These are phyloP conservation scores for Pseudocercospora fijiensis DNA, from an alignment of 2,329 filamentous ascomycete genomes.

Conservation along the genomic window DNA sequence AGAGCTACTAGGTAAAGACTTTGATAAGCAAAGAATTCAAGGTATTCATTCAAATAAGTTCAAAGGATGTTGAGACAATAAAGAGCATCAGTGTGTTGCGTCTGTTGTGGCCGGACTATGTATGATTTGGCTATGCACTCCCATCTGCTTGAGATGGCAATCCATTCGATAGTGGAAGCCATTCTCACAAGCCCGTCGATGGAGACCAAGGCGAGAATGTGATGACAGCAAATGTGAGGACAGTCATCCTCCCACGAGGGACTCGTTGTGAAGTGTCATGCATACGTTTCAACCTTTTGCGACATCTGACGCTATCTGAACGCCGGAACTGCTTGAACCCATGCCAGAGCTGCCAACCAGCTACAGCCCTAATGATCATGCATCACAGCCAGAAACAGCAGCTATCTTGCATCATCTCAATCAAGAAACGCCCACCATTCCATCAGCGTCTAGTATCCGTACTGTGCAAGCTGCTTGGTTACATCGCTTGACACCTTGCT, in stretches of 20 bases:
- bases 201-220: neutral
- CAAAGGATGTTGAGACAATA: neutral
- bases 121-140: neutral
- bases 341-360: slow-evolving; percentile 16
- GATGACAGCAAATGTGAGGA: neutral
- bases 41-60: no score
- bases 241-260: neutral
- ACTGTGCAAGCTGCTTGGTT: slow-evolving; percentile 81
- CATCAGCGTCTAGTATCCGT: slow-evolving; percentile 72
- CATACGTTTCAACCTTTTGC: slow-evolving; percentile 19
- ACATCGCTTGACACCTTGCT: slow-evolving; percentile 86
- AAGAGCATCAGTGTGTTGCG: neutral
- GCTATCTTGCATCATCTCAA: slow-evolving; percentile 9
- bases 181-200: neutral
- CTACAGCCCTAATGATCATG: slow-evolving; percentile 22
- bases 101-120: neutral
- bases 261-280: slow-evolving; percentile 13
- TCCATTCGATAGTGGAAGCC: neutral
- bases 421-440: slow-evolving; percentile 8
- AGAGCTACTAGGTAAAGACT: neutral
- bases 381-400: slow-evolving; percentile 11
- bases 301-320: slow-evolving; percentile 24
- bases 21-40: neutral
- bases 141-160: neutral
- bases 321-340: slow-evolving; percentile 20